Percentiles rank a stretch among this genome's conserved stretches.
These are phyloP conservation scores for Acanthamoeba sp. DNA, from an alignment of 208 protist genomes.

Conservation along the genomic window DNA sequence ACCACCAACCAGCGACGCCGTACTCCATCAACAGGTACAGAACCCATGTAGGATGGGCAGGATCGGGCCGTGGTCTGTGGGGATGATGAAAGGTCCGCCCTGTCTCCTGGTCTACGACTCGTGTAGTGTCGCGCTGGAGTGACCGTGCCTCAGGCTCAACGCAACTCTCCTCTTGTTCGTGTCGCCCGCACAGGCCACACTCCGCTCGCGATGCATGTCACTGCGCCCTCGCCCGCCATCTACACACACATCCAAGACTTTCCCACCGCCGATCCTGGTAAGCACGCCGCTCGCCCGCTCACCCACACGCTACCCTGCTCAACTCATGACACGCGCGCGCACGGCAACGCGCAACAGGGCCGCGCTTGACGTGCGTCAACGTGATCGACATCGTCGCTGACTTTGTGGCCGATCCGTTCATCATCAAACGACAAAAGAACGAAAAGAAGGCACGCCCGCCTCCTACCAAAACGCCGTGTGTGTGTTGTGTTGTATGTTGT, in stretches of 20 bases:
- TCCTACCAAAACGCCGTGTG: not conserved
- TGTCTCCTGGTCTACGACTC: no score
- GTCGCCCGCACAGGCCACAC: not conserved
- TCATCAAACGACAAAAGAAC: conserved; percentile 28
- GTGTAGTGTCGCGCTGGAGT: no score
- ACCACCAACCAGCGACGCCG: no score
- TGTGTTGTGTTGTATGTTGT: not conserved
- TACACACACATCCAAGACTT: conserved; percentile 32
- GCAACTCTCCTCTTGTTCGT: not conserved
- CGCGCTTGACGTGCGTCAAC: conserved; percentile 26
- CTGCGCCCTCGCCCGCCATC: not conserved
- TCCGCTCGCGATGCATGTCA: not conserved
- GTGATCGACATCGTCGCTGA: conserved; percentile 32
- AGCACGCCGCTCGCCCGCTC: no score
- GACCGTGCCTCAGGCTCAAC: no score
- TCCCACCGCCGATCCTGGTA: not conserved
- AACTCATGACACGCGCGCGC: not conserved
- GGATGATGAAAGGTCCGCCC: conserved; percentile 8
- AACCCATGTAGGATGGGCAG: conserved; percentile 1
- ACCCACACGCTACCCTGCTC: no score
- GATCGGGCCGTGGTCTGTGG: conserved; percentile 24
- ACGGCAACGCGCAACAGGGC: not conserved
- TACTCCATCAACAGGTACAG: not conserved
- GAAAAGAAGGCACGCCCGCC: not conserved
- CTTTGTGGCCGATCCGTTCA: conserved; percentile 42